Percentiles rank a stretch among this genome's conserved stretches.
Conservation (phyloP, 352 stramenopile species). For the Pythium dissotocum region DNA sequence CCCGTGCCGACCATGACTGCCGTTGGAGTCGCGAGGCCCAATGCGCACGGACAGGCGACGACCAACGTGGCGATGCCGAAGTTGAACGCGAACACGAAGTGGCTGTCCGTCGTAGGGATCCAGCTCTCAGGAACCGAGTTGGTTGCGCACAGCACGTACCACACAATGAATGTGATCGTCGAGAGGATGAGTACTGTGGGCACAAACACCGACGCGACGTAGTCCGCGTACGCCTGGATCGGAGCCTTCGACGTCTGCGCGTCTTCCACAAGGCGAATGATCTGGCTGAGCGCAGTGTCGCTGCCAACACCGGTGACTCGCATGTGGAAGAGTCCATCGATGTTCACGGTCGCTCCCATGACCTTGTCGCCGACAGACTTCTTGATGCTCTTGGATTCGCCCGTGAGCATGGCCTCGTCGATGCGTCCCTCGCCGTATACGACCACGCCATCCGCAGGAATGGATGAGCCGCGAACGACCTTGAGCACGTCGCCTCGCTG, state of each 20-base stretch:
- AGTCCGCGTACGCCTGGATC: slow-evolving; percentile 98
- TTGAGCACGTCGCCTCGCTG: slow-evolving; percentile 93
- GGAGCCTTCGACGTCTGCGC: slow-evolving; percentile 97
- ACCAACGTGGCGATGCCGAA: slow-evolving; percentile 98
- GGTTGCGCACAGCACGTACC: slow-evolving; percentile 85
- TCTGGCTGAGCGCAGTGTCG: slow-evolving; percentile 95
- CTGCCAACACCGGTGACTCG: slow-evolving; percentile 92
- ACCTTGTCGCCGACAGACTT: slow-evolving; percentile 89
- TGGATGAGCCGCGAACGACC: slow-evolving; percentile 89
- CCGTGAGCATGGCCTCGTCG: slow-evolving; percentile 95
- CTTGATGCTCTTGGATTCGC: slow-evolving; percentile 93
- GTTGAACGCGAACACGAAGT: slow-evolving; percentile 95
- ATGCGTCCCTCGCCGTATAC: slow-evolving; percentile 89
- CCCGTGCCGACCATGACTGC: slow-evolving; percentile 98
- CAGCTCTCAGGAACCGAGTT: slow-evolving; percentile 51
- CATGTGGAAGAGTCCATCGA: slow-evolving; percentile 91
- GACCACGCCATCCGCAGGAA: slow-evolving; percentile 93
- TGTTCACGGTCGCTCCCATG: slow-evolving; percentile 92
- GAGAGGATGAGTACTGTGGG: slow-evolving; percentile 93
- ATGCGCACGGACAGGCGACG: slow-evolving; percentile 98
- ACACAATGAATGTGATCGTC: slow-evolving; percentile 94
- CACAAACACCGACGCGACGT: slow-evolving; percentile 95
- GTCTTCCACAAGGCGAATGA: slow-evolving; percentile 98
- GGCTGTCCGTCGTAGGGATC: slow-evolving; percentile 41
- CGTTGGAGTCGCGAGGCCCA: slow-evolving; percentile 98